A percentile compares a stretch with the other conserved stretches of the same genome.
phyloP scores from a whole-genome alignment of 768 basidiomycete genomes.

The Pleurotus tuber-regium region DNA sequence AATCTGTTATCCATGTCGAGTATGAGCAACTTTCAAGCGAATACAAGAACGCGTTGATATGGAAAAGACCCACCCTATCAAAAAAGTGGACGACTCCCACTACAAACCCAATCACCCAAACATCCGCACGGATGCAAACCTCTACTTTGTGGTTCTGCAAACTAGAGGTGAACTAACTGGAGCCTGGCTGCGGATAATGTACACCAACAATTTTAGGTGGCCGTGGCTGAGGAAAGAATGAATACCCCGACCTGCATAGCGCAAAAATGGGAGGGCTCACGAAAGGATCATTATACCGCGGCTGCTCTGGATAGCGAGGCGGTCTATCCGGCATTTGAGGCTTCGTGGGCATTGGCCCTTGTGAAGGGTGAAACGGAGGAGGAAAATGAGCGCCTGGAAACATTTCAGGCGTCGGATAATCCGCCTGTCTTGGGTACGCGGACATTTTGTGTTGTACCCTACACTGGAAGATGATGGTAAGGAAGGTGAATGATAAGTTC shows the following conservation, averaged over 20 bases:
- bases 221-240: neutral
- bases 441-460: no score
- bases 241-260: neutral
- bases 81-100: slow-evolving; percentile 18
- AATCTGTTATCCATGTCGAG: no score
- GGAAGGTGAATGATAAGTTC: neutral
- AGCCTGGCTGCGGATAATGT: neutral
- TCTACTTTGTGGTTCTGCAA: slow-evolving; percentile 23
- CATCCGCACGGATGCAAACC: slow-evolving; percentile 23
- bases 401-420: slow-evolving; percentile 10
- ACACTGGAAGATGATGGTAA: neutral
- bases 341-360: neutral
- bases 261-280: neutral
- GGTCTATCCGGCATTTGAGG: slow-evolving; percentile 8
- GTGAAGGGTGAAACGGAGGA: slow-evolving; percentile 2
- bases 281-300: slow-evolving; percentile 5
- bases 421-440: slow-evolving; percentile 4
- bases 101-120: slow-evolving; percentile 32
- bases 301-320: slow-evolving; percentile 3
- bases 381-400: slow-evolving; percentile 9
- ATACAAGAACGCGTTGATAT: neutral
- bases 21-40: no score
- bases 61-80: slow-evolving; percentile 2
- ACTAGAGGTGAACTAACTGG: neutral
- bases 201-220: neutral